Evolutionary conservation across 768 basidiomycete species (phyloP).

Genomic region (Suillus cothurnatus): DNA sequence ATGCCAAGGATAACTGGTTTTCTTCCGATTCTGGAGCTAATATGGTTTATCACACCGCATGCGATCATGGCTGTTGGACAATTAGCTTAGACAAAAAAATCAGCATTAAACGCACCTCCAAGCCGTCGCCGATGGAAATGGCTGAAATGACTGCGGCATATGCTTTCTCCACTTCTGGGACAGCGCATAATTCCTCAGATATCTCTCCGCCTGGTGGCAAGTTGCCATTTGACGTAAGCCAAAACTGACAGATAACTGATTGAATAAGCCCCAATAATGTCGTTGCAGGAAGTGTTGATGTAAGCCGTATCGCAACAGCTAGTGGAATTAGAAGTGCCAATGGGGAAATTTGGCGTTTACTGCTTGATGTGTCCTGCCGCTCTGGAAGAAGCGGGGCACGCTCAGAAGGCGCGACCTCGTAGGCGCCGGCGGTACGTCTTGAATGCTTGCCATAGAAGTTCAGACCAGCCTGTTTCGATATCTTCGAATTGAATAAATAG

Average conservation of each 20-base stretch:
- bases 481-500: background rate
- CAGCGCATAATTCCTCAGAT: conserved; percentile 21
- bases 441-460: background rate
- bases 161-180: conserved; percentile 21
- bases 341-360: conserved; percentile 11
- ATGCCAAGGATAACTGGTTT: conserved; percentile 22
- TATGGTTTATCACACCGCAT: conserved; percentile 24
- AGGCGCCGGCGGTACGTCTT: background rate
- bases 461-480: background rate
- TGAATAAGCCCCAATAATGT: conserved; percentile 30
- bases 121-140: conserved; percentile 19
- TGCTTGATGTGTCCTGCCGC: background rate
- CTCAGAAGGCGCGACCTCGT: background rate
- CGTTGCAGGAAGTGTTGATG: conserved; percentile 23
- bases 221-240: conserved; percentile 18
- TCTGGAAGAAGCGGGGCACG: background rate
- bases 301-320: conserved; percentile 25
- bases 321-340: conserved; percentile 30
- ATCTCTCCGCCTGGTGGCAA: conserved; percentile 14
- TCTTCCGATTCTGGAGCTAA: conserved; percentile 31
- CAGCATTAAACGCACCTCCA: conserved; percentile 18
- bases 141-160: conserved; percentile 25
- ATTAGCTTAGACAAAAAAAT: background rate
- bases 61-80: conserved; percentile 22
- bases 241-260: conserved; percentile 29